Base-by-base conservation (phyloP, 176 grass and related monocot genomes). In the Calamus simplicifolius region DNA sequence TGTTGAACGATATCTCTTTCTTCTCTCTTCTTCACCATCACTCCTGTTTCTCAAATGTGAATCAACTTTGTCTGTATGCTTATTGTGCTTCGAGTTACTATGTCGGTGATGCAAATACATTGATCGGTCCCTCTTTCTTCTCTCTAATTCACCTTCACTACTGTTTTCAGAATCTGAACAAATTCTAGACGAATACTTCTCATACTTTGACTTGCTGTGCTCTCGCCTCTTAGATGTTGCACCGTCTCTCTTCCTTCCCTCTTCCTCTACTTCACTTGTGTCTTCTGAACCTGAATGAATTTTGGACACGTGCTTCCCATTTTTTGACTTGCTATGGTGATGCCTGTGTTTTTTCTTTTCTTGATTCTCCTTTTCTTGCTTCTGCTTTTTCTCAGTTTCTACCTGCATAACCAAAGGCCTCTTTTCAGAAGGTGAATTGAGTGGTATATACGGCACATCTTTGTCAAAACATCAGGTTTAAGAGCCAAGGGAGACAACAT, bases 371-470 rank as follows among this genome's bases (percentile, higher is more conserved):
- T 64, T 60, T 29, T 73, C 85, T 75, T 82, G 77, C 49, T 97
- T 90, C 50, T 91, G 56, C 21, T 71, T 80, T 70, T 88, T 85
- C 75, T 97, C 87, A 81, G 72, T 58, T 77, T 91, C 87, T 50
- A 82, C 76, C 93, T 97, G 72, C 31, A 63, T 48, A 76, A 71
- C 4, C 68, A 57, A 3, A 43, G 28, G 17, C 12, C 35, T 43
- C 8, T 43, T 43, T 43, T 43, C 8, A 43, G 35, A 13, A 12
- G 8, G 10, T 13, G 35, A 43, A 43, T 43, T 43, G 12, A 43
- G 35, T 13, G 35, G 8, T 2, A 12, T 10, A 13, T 2, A 43
- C 12, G 35, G 10, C 10, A 13, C 35, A 43, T 43, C 35, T 12
- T 43, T 43, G 35, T 12, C 35, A 43, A 43, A 43, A 43, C 7